Base-by-base conservation (phyloP, 2,329 filamentous ascomycete species). In the Aspergillus sp. region DNA sequence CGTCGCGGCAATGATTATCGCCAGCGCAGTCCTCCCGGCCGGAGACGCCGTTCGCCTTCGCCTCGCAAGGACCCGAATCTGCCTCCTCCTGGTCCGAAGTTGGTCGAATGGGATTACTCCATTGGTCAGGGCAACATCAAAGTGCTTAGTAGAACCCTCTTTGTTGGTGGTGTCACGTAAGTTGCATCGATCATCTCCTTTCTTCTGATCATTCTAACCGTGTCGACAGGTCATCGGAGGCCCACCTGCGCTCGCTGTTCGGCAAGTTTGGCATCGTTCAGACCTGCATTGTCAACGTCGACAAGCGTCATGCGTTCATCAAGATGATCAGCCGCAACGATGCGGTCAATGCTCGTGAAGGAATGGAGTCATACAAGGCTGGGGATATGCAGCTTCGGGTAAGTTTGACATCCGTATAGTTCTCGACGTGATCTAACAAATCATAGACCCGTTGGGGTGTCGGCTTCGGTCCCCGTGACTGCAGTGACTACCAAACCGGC, bases 241-340 rank as follows among this genome's bases (percentile, higher is more conserved):
- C 81, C 53, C 91, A 97, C 69, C 81, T 99, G 49, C 86, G 91
- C 49, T 77, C 77, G 47, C 85, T 96, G 42, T 99, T 99, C 71
- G 80, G 78, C 65, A 85, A 85, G 43, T 96, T 87, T 67, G 94
- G 94, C 54, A 80, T 86, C 49, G 94, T 99, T 3, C 94, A 99
- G 73, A 97, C 93, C 1, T 97, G 93, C 74, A 99, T 99, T 60
- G 92, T 97, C 61, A 97, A 99, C 76, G 88, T 91, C 66, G 94
- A 99, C 67, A 99, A 97, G 76, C 89, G 94, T 16, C 94, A 99
- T 72, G 94, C 94, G 5, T 99, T 99, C 70, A 93, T 99, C 66
- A 99, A 99, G 76, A 99, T 99, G 94, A 83, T 94, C 61, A 94
- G 85, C 58, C 90, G 95, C 34, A 81, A 85, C 57, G 91, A 96